Percentiles rank a stretch among this genome's conserved stretches.
phyloP scores from a whole-genome alignment of 768 basidiomycete species.

The Tulasnella sp. region DNA sequence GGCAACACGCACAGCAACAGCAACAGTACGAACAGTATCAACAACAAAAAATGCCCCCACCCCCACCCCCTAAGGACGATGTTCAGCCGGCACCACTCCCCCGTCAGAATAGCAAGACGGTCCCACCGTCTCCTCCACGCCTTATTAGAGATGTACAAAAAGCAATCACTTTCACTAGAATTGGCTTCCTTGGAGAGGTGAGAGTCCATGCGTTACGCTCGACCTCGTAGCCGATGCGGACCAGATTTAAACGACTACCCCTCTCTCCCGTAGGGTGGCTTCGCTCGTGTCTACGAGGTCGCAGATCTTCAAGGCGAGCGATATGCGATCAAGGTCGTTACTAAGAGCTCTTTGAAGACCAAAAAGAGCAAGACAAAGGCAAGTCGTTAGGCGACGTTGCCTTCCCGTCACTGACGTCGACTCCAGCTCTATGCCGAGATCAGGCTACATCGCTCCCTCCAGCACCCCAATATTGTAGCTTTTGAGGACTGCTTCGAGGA shows the following conservation, averaged over 20 bases:
- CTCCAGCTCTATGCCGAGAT: constrained; percentile 92
- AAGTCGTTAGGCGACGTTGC: constrained; percentile 17
- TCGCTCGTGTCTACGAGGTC: constrained; percentile 95
- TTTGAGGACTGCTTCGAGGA: constrained; percentile 96
- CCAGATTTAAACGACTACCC: no score
- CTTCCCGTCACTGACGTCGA: constrained; percentile 3
- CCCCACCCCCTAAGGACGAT: constrained; percentile 6
- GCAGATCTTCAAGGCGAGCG: constrained; percentile 51
- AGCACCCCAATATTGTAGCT: constrained; percentile 83
- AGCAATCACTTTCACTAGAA: constrained; percentile 46
- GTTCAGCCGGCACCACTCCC: constrained; percentile 42
- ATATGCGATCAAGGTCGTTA: constrained; percentile 87
- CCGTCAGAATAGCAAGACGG: constrained; percentile 69
- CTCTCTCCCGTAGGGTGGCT: constrained; percentile 55
- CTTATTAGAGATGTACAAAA: constrained; percentile 56
- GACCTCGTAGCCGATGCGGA: no score
- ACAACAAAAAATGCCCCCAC: not conserved
- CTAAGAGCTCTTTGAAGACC: constrained; percentile 81
- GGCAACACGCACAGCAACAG: not conserved
- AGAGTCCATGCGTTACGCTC: constrained; percentile 23
- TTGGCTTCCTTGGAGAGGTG: constrained; percentile 85
- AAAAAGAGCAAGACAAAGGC: constrained; percentile 98
- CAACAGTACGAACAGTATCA: not conserved
- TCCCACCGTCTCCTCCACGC: constrained; percentile 69
- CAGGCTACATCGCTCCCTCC: constrained; percentile 84